Base-by-base conservation (phyloP, 805 yeast genomes). In the Candida silvicultrix region DNA sequence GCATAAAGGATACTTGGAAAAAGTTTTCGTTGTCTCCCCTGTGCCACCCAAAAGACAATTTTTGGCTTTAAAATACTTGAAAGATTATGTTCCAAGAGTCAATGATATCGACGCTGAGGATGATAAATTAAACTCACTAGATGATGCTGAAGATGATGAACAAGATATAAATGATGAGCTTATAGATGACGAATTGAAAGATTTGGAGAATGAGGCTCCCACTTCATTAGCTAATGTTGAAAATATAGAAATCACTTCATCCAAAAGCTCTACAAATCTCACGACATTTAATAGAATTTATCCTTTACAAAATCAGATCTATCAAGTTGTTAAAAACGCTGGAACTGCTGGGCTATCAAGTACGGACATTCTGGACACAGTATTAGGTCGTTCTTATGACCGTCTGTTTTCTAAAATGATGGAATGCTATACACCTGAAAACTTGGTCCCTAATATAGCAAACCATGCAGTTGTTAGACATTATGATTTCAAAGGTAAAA, bases 401-500 rank as follows among this genome's bases (percentile, higher is more conserved):
- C 69, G 83, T 40, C 73, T 83, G 1, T 72, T 78, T 50, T 58
- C 75, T 1, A 74, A 78, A 45, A 58, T 74, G 15, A 64, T 80
- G 38, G 89, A 80, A 37, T 61, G 66, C 23, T 67, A 76, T 41
- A 61, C 65, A 3, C 58, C 67, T 2, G 71, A 65, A 4, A 67
- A 65, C 40, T 58, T 65, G 48, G 53, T 60, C 21, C 47, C 58
- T 46, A 46, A 58, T 45, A 48, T 59, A 40, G 66, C 59, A 45
- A 66, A 58, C 48, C 62, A 62, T 47, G 67, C 62, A 2, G 66
- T 88, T 12, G 72, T 83, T 0, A 72, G 85, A 50, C 81, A 82
- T 16, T 78, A 79, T 48, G 95, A 86, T 57, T 80, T 80, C 52
- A 81, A 79, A 48, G 95, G 95, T 0, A 80, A 89, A 51, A 71